phyloP scores from a whole-genome alignment of 1,284 basidiomycete species.

The Sphagnurus paluster region DNA sequence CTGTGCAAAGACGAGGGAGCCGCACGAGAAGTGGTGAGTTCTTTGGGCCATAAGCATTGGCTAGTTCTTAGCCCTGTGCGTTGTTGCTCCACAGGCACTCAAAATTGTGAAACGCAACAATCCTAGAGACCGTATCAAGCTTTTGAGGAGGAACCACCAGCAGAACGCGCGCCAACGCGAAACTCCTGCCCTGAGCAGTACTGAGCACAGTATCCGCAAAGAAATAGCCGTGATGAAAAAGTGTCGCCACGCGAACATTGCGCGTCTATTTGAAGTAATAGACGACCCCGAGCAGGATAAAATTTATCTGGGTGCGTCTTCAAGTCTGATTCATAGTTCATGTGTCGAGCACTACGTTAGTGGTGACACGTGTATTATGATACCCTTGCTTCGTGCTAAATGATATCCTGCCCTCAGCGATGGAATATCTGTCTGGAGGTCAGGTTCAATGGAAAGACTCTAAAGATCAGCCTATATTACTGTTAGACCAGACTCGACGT shows the following conservation, averaged over 20 bases:
- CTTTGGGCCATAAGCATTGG: background rate
- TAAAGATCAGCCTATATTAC: slow-evolving; percentile 70
- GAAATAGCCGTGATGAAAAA: slow-evolving; percentile 92
- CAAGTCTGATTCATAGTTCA: too few species aligned
- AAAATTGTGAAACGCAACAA: slow-evolving; percentile 36
- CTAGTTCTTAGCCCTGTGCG: background rate
- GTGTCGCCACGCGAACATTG: slow-evolving; percentile 78
- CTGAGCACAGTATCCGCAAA: slow-evolving; percentile 51
- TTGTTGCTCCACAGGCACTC: slow-evolving; percentile 29
- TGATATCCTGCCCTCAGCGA: slow-evolving; percentile 51
- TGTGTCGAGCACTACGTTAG: background rate
- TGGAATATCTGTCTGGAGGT: slow-evolving; percentile 95
- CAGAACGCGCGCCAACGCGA: slow-evolving; percentile 17
- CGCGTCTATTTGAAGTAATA: slow-evolving; percentile 83
- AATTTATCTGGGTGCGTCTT: slow-evolving; percentile 74
- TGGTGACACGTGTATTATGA: background rate
- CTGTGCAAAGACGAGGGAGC: slow-evolving; percentile 27
- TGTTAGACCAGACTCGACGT: slow-evolving; percentile 79
- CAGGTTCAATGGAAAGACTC: slow-evolving; percentile 87
- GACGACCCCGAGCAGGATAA: slow-evolving; percentile 81
- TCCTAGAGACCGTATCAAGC: slow-evolving; percentile 38
- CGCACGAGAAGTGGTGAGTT: slow-evolving; percentile 29
- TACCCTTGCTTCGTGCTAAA: slow-evolving; percentile 1
- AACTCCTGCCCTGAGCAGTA: slow-evolving; percentile 30
- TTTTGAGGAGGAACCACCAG: slow-evolving; percentile 36